These are phyloP conservation scores for Phaeosphaeria sp. DNA, from an alignment of 2,329 filamentous ascomycete species.

Conservation along the genomic window DNA sequence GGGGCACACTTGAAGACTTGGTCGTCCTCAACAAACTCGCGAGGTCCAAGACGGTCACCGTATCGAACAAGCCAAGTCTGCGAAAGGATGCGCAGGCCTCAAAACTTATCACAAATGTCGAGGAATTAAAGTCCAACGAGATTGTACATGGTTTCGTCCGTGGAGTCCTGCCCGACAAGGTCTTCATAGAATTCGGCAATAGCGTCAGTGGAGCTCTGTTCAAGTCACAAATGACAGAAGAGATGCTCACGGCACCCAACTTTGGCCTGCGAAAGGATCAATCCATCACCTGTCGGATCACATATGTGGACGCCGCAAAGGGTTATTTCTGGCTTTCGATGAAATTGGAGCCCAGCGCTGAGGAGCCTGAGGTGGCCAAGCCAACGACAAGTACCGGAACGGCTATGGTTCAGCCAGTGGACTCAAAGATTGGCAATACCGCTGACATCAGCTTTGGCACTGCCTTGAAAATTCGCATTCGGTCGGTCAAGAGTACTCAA, in stretches of 20 bases:
- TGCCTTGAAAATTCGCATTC: conserved; percentile 76
- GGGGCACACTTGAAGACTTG: conserved; percentile 82
- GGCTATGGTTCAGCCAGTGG: conserved; percentile 66
- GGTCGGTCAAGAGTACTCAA: conserved; percentile 89
- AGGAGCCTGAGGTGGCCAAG: conserved; percentile 39
- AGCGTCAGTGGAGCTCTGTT: conserved; percentile 80
- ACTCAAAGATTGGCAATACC: conserved; percentile 68
- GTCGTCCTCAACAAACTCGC: conserved; percentile 86
- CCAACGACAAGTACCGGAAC: conserved; percentile 40
- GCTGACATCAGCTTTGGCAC: conserved; percentile 78
- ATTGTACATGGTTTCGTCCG: conserved; percentile 80
- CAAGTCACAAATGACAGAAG: conserved; percentile 77
- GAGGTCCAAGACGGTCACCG: conserved; percentile 73
- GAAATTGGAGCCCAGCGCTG: conserved; percentile 56
- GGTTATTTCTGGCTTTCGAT: conserved; percentile 73
- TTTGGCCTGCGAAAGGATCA: conserved; percentile 83
- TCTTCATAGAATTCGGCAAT: conserved; percentile 88
- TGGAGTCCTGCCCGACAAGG: conserved; percentile 79
- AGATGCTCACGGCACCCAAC: conserved; percentile 69
- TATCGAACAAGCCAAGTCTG: conserved; percentile 85
- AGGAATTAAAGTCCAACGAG: conserved; percentile 73
- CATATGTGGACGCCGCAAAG: conserved; percentile 73
- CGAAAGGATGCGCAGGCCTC: conserved; percentile 75
- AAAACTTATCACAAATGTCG: conserved; percentile 74
- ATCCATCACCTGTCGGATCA: conserved; percentile 74